Base-by-base conservation (phyloP, 1,139 yeast species). In the Candida sp. region DNA sequence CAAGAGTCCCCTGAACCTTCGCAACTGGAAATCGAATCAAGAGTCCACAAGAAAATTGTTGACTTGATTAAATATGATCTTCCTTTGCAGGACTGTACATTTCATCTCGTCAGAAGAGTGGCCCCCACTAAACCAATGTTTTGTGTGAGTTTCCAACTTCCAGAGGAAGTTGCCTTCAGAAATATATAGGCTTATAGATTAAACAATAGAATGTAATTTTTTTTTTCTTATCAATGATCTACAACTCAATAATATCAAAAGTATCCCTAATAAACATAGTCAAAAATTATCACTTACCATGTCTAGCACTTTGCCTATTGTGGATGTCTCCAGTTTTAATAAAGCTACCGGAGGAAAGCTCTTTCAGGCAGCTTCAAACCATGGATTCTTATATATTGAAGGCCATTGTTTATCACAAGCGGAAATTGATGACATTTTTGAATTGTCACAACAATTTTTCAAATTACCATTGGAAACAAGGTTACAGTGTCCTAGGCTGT, bases 81-180 rank as follows among this genome's bases (percentile, higher is more conserved):
- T 15, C 68, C 81, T 2, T 62, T 75, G 21, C 72, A 70, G 4
- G 57, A 66, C 0, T 68, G 87, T 36, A 58, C 66, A 1, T 86
- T 90, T 63, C 98, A 91, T 58, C 69, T 85, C 51, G 99, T 95
- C 11, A 79, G 99, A 57, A 84, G 83, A 60, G 99, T 95, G 11
- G 93, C 99, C 0, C 99, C 99, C 2, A 89, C 97, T 2, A 95
- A 93, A 61, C 93, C 93, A 30, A 93, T 93, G 99, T 91, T 81
- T 60, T 90, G 98, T 62, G 87, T 88, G 4, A 73, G 91, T 7
- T 90, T 91, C 64, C 64, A 66, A 53, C 72, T 93, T 36, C 99
- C 99, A 0, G 73, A 73, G 47, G 84, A 79, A 47, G 89, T 91
- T 30, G 97, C 97, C 2, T 84, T 82, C 50, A 63, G 54, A 49